Conservation (phyloP, 2,329 filamentous ascomycete species). For the Zarea fungicola region DNA sequence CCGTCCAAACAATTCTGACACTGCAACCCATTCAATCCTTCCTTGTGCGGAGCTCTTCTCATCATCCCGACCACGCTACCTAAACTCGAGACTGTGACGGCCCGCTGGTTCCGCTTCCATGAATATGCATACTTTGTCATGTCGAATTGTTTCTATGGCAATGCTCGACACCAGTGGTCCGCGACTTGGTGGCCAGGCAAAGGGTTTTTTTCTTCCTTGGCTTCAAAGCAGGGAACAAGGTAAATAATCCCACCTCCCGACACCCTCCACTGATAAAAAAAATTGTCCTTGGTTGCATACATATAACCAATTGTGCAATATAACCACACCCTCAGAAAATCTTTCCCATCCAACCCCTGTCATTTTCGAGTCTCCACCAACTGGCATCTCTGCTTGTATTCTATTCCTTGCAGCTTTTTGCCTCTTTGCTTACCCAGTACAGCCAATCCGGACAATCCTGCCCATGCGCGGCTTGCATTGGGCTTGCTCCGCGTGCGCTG, state of each 20-base stretch:
- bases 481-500: slow-evolving; percentile 4
- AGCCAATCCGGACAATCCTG: slow-evolving; percentile 3
- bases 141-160: no score
- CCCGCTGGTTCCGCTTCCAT: slow-evolving; percentile 6
- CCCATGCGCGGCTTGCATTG: slow-evolving; percentile 11
- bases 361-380: slow-evolving; percentile 12
- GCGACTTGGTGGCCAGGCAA: slow-evolving; percentile 5
- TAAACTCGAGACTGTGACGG: background rate
- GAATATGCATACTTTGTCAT: no score
- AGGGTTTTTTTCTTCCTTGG: slow-evolving; percentile 13
- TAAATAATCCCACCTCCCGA: slow-evolving; percentile 15
- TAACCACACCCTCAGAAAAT: slow-evolving; percentile 18
- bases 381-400: slow-evolving; percentile 17
- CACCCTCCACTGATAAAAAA: slow-evolving; percentile 20
- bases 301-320: no score
- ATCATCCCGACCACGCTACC: background rate
- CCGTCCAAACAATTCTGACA: slow-evolving; percentile 12
- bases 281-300: slow-evolving; percentile 26
- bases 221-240: slow-evolving; percentile 2
- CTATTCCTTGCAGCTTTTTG: background rate
- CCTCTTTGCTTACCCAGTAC: background rate
- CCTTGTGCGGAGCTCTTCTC: background rate
- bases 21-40: slow-evolving; percentile 1
- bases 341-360: slow-evolving; percentile 15
- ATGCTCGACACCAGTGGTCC: slow-evolving; percentile 2